phyloP scores from a whole-genome alignment of 441 rosid species.

The Eutrema salsugineum region DNA sequence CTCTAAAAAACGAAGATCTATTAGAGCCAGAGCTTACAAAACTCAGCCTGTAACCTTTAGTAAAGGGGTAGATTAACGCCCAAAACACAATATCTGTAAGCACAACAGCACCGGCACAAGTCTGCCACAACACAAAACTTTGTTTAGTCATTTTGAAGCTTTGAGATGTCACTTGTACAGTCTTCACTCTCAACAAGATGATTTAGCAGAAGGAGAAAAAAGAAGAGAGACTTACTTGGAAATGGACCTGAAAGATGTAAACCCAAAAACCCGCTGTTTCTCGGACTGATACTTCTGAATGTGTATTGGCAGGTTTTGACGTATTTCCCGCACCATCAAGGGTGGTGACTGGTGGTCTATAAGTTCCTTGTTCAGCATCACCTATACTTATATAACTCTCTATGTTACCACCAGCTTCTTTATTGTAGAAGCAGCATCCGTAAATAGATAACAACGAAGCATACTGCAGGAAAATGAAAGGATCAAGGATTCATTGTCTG shows the following conservation, averaged over 20 bases:
- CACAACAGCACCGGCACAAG: conserved; percentile 79
- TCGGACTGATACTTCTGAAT: conserved; percentile 24
- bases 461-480: conserved; percentile 38
- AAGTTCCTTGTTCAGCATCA: conserved; percentile 56
- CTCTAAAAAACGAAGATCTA: background rate
- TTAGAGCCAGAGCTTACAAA: conserved; percentile 53
- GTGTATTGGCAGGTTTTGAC: conserved; percentile 31
- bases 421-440: conserved; percentile 43
- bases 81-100: conserved; percentile 89
- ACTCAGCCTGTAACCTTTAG: conserved; percentile 44
- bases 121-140: conserved; percentile 35
- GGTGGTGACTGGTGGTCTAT: conserved; percentile 46
- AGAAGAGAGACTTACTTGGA: conserved; percentile 48
- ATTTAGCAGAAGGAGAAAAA: background rate
- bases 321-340: conserved; percentile 8
- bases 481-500: background rate
- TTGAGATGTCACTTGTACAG: background rate
- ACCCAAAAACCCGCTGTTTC: conserved; percentile 49
- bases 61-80: conserved; percentile 68
- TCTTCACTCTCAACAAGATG: conserved; percentile 17
- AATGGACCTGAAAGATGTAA: conserved; percentile 65
- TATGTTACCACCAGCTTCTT: conserved; percentile 28
- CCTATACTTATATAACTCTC: conserved; percentile 29
- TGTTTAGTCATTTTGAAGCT: background rate
- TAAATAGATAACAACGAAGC: conserved; percentile 64